A percentile compares a stretch with the other conserved stretches of the same genome.
phyloP scores from a whole-genome alignment of 805 yeast genomes.

The Pichia membranifaciens region DNA sequence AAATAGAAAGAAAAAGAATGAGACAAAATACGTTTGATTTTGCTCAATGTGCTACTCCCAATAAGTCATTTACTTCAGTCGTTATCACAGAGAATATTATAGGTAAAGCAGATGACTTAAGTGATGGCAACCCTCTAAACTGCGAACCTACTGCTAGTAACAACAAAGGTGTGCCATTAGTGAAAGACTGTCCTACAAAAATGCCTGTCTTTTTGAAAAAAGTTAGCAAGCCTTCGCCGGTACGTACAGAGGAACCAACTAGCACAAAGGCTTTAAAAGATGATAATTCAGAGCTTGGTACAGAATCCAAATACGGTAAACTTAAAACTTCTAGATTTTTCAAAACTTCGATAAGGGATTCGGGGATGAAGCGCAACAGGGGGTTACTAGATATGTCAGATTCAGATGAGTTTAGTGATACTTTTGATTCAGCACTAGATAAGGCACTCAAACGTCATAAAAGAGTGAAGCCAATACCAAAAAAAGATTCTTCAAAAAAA shows the following conservation, averaged over 20 bases:
- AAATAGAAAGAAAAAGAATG: not conserved
- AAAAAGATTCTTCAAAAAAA: no score
- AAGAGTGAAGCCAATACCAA: not conserved
- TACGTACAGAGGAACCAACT: not conserved
- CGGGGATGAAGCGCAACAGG: not conserved
- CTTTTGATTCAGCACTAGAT: slow-evolving; percentile 6
- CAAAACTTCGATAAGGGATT: not conserved
- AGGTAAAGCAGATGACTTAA: no score
- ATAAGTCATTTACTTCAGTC: not conserved
- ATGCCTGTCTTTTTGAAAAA: slow-evolving; percentile 5
- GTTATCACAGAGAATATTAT: not conserved
- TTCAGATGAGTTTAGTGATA: slow-evolving; percentile 6
- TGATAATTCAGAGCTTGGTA: no score
- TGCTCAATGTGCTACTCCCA: not conserved
- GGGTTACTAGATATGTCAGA: slow-evolving; percentile 3
- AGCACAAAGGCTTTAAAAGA: no score
- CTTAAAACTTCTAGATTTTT: slow-evolving; percentile 3
- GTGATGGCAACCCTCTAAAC: no score
- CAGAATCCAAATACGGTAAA: not conserved
- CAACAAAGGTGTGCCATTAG: not conserved
- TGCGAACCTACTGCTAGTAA: no score
- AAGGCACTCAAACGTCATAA: not conserved
- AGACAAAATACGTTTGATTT: slow-evolving; percentile 7
- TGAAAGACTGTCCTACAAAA: not conserved
- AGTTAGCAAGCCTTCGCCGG: not conserved